phyloP scores from a whole-genome alignment of 2,329 filamentous ascomycete genomes.

The Thermochaetoides dissita region DNA sequence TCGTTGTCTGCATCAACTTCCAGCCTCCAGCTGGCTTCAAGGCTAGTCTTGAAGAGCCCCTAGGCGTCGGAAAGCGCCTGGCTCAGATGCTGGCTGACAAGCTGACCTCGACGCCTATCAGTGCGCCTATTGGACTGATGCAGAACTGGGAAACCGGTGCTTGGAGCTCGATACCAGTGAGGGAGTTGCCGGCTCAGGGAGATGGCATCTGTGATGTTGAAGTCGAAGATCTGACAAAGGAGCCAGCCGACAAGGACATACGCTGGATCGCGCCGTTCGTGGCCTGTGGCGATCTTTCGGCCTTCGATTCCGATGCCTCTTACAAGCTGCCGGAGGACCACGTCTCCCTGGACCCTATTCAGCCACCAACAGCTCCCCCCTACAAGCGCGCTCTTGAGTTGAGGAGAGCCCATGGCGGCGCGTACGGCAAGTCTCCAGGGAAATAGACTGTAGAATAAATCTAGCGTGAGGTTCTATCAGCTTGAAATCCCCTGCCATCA shows the following conservation, averaged over 20 bases:
- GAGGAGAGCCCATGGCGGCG: slow-evolving; percentile 60
- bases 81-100: slow-evolving; percentile 34
- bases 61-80: slow-evolving; percentile 49
- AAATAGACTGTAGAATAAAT: slow-evolving; percentile 11
- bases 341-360: slow-evolving; percentile 77
- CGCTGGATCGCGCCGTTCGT: slow-evolving; percentile 92
- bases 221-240: slow-evolving; percentile 32
- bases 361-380: slow-evolving; percentile 88
- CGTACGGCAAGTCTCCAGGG: slow-evolving; percentile 54
- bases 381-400: slow-evolving; percentile 86
- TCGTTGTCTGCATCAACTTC: slow-evolving; percentile 83
- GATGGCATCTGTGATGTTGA: slow-evolving; percentile 32
- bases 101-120: slow-evolving; percentile 25
- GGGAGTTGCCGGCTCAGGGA: slow-evolving; percentile 9
- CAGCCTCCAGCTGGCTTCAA: slow-evolving; percentile 62
- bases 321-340: slow-evolving; percentile 79
- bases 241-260: slow-evolving; percentile 26
- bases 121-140: slow-evolving; percentile 26
- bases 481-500: no score
- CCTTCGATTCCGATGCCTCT: slow-evolving; percentile 90
- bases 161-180: slow-evolving; percentile 24
- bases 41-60: slow-evolving; percentile 59
- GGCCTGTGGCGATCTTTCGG: slow-evolving; percentile 89
- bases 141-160: slow-evolving; percentile 32
- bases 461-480: no score